Evolutionary conservation across 306 rosid species (phyloP).

Genomic region (Malus sylvestris): DNA sequence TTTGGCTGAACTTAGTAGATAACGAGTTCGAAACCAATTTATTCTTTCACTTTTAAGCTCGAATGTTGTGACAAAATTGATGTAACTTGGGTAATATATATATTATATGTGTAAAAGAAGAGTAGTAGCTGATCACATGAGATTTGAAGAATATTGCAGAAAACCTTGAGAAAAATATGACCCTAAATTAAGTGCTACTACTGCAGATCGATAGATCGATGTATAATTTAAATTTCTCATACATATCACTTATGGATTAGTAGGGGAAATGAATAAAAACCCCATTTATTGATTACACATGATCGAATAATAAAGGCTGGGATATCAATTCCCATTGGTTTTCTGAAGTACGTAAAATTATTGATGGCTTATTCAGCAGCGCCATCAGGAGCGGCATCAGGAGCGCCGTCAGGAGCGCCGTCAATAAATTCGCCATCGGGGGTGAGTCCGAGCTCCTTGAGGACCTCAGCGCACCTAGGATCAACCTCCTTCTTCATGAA

Average conservation of each 20-base stretch:
- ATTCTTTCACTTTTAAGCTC: too few species aligned
- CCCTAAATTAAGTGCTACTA: not conserved
- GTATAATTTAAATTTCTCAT: not conserved
- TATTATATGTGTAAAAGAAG: not conserved
- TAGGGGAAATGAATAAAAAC: not conserved
- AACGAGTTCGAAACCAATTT: too few species aligned
- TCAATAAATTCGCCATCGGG: not conserved
- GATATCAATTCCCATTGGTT: not conserved
- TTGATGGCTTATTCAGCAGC: too few species aligned
- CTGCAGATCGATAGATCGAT: not conserved
- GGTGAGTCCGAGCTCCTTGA: slow-evolving; percentile 58
- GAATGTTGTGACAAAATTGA: too few species aligned
- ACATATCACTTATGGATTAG: not conserved
- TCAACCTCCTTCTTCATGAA: slow-evolving; percentile 39
- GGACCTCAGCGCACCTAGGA: slow-evolving; percentile 31
- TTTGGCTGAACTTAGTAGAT: too few species aligned
- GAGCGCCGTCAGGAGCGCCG: too few species aligned
- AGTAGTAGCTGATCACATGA: not conserved
- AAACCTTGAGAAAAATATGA: not conserved
- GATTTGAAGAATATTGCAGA: not conserved
- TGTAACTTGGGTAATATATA: too few species aligned
- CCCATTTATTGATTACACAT: not conserved
- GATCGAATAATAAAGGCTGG: not conserved
- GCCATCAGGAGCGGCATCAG: too few species aligned
- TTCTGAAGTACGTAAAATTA: not conserved